Base-by-base conservation (phyloP, 805 yeast genomes). In the Spathaspora arborariae region DNA sequence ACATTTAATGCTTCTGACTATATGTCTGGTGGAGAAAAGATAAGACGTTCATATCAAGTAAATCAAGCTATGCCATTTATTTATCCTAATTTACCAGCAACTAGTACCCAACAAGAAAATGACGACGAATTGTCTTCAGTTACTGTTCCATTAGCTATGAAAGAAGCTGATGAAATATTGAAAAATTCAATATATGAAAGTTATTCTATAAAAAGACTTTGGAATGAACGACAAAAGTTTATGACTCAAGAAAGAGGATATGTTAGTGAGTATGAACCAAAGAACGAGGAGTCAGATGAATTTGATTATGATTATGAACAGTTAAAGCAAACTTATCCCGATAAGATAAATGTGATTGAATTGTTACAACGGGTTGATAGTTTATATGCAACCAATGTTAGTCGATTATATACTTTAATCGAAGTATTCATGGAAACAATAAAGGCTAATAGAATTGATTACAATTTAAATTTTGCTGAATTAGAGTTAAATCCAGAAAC, bases 101-200 rank as follows among this genome's bases (percentile, higher is more conserved):
- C 60, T 4, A 64, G 63, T 1, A 4, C 13, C 20, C 22, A 20
- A 10, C 21, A 10, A 19, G 39, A 20, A 9, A 43, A 6, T 13
- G 45, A 13, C 13, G 45, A 22, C 2, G 30, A 11, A 10, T 11
- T 13, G 35, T 30, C 35, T 15, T n/a, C 35, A 30, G 35, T 30
- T 6, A 30, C 24, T 5, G 80, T 82, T 0, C 97, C 97, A 0
- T 75, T 67, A 35, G 89, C 96, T 50, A 81, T 91, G 22, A 70
- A 76, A 40, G 96, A 92, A 60, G 97, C 97, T 0, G 75, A 88
- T 20, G 77, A 78, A 11, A 76, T 92, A 7, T 77, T 88, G 50
- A 73, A 76, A 22, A 67, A 78, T 9, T 79, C 85, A 13, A 76
- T 88, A 1, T 73, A 80, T 46, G 84, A 85, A 19, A 82, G 86